These are phyloP conservation scores for Orobanche coerulescens DNA, from an alignment of 257 asterid genomes.

Conservation along the genomic window DNA sequence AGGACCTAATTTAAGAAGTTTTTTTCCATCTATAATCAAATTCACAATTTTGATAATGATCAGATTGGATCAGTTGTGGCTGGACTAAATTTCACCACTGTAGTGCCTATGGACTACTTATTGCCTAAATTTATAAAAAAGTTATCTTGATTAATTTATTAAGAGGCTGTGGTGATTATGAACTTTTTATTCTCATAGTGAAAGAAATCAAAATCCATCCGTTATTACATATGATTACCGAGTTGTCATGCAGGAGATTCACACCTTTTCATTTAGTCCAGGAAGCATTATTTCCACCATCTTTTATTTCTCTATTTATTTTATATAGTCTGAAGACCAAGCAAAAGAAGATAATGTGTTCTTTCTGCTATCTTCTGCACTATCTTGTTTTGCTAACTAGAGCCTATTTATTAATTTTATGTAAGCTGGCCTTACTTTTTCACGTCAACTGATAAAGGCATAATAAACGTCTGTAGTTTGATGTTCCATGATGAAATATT, in stretches of 20 bases:
- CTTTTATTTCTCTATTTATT: background rate
- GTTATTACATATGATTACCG: background rate
- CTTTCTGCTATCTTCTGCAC: background rate
- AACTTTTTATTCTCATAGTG: background rate
- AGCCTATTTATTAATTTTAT: background rate
- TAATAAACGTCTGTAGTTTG: background rate
- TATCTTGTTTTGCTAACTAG: background rate
- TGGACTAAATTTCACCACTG: background rate
- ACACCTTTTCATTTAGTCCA: background rate
- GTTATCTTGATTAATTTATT: background rate
- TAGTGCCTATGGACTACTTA: background rate
- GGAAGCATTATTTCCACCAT: background rate
- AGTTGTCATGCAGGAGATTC: background rate
- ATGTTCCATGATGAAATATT: conserved; percentile 3
- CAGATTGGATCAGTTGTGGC: conserved; percentile 1
- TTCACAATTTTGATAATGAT: background rate
- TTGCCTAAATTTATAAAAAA: background rate
- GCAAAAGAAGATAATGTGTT: background rate
- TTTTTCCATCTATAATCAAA: no score
- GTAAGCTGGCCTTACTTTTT: background rate
- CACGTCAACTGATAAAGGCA: background rate
- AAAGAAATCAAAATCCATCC: background rate
- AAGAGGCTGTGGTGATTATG: background rate
- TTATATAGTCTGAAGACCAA: background rate
- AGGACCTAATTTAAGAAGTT: no score